Conservation (phyloP, 1,284 basidiomycete genomes). For the Lentinula novae-zelandiae region DNA sequence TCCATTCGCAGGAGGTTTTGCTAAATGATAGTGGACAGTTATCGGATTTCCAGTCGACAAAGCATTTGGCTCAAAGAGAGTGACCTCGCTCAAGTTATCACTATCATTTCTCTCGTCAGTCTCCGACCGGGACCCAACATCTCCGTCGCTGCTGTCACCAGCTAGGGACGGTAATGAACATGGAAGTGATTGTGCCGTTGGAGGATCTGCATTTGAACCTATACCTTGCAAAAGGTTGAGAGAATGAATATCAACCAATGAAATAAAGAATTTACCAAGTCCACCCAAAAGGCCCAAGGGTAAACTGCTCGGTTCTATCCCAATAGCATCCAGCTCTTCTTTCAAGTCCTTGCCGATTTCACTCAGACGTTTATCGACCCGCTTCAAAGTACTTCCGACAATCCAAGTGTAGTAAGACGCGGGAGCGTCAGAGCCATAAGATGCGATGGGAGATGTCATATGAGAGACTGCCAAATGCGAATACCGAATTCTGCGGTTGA, state of each 20-base stretch:
- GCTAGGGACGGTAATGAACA: conserved; percentile 10
- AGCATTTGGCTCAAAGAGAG: background rate
- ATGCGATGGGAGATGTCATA: background rate
- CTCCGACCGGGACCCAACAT: background rate
- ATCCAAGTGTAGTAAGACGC: conserved; percentile 49
- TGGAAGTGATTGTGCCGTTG: conserved; percentile 3
- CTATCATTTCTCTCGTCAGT: conserved; percentile 27
- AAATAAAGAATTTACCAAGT: background rate
- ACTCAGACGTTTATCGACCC: conserved; percentile 43
- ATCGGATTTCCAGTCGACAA: background rate
- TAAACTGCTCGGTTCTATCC: background rate
- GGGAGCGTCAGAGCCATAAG: conserved; percentile 1
- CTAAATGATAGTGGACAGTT: background rate
- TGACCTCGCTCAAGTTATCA: background rate
- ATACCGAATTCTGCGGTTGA: conserved; percentile 21
- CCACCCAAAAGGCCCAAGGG: background rate
- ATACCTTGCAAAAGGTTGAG: background rate
- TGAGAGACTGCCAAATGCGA: conserved; percentile 8
- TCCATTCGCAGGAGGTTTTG: background rate
- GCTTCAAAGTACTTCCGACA: conserved; percentile 48
- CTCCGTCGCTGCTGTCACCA: background rate
- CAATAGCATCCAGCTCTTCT: conserved; percentile 15
- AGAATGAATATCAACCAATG: background rate
- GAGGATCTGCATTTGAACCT: background rate
- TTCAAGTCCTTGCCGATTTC: conserved; percentile 39